Conservation (phyloP, 148 eudicot species). For the Selenicereus undatus region DNA sequence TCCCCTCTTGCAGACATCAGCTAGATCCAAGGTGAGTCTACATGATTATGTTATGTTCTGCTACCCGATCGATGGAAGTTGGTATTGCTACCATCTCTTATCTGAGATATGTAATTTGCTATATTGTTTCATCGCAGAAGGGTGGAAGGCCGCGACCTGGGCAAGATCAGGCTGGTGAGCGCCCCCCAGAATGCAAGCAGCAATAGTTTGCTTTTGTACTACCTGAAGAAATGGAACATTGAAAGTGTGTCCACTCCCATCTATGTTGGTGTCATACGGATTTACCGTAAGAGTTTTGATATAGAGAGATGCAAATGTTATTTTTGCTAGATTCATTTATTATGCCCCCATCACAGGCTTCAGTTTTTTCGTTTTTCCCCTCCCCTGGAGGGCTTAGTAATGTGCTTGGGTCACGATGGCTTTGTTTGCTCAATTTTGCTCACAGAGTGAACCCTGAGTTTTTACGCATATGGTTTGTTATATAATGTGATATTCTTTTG, state of each 20-base stretch:
- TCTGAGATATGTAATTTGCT: background rate
- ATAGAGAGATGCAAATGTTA: slow-evolving; percentile 1
- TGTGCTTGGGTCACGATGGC: background rate
- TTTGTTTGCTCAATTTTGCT: background rate
- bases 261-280: background rate
- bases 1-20: slow-evolving; percentile 24
- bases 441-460: background rate
- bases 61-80: background rate
- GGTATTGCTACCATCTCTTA: background rate
- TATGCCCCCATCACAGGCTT: background rate
- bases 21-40: slow-evolving; percentile 24
- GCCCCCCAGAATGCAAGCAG: slow-evolving; percentile 91
- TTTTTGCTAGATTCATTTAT: slow-evolving; percentile 29
- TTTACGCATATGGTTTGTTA: background rate
- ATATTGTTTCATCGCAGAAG: slow-evolving; percentile 40
- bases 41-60: background rate
- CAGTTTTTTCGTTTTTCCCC: background rate
- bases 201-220: slow-evolving; percentile 35
- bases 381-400: background rate
- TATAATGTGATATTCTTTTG: background rate
- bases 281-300: slow-evolving; percentile 24
- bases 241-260: slow-evolving; percentile 1
- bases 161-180: slow-evolving; percentile 62
- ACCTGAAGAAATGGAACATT: slow-evolving; percentile 12
- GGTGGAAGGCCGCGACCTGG: slow-evolving; percentile 40